These are phyloP conservation scores for Handroanthus guayacan DNA, from an alignment of 257 asterid genomes.

Conservation along the genomic window DNA sequence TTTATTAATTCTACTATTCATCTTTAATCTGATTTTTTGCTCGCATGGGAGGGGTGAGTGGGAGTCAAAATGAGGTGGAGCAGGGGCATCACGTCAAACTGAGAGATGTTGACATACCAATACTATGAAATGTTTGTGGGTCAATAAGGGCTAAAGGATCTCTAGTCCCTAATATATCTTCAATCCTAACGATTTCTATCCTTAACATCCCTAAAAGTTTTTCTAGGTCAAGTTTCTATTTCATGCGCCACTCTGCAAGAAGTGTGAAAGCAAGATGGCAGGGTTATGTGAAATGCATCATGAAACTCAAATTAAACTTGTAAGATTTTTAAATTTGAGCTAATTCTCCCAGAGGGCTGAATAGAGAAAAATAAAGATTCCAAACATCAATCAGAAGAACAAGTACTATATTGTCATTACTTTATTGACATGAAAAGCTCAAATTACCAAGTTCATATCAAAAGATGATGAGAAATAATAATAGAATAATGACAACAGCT, in stretches of 20 bases:
- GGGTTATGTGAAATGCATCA: background rate
- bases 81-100: background rate
- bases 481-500: background rate
- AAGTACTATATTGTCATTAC: background rate
- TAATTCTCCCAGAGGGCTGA: conserved; percentile 1
- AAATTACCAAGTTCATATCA: conserved; percentile 16
- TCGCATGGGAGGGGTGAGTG: background rate
- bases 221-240: background rate
- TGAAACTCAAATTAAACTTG: background rate
- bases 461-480: background rate
- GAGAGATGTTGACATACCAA: background rate
- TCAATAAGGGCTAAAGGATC: conserved; percentile 5
- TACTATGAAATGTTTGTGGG: background rate
- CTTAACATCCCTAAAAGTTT: conserved; percentile 1
- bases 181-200: background rate
- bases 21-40: background rate
- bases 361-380: background rate
- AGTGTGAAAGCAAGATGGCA: background rate
- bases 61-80: background rate
- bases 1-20: background rate
- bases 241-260: background rate
- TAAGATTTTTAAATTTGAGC: conserved; percentile 1
- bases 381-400: background rate
- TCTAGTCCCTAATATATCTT: background rate
- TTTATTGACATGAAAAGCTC: background rate